Evolutionary conservation across 1,284 basidiomycete genomes (phyloP), one percentile per base, ranked within the genome.

Genomic region (Wolfiporia cocos): DNA sequence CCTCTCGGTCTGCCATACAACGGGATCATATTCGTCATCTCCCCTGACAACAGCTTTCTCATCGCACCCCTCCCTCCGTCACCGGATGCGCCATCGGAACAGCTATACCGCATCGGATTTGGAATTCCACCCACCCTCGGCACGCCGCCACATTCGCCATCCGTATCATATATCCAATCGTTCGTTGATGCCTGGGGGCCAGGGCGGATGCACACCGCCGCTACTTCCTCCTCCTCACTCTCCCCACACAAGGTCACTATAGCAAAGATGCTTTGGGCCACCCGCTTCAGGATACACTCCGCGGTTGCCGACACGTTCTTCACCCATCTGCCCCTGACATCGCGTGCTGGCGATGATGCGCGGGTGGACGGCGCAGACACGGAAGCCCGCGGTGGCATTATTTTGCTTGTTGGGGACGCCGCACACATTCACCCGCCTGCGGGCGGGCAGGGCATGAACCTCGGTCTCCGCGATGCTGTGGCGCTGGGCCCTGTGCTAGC

Each of bases 381-480:
- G 5, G 31, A 24, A 1, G 32, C 34, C 3, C 21, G 34, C 10
- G 50, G 55, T 32, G 56, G 53, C 2, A 47, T 46, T 9, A 38
- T 58, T n/a, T n/a, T 48, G 5, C 58, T 72, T 22, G 33, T 70
- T 1, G 71, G 70, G 0, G 71, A 72, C 43, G 68, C 71, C 0
- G 70, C 67, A 15, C 70, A 72, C 47, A 64, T 69, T 32, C 70
- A 72, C 36, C 63, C 70, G 0, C 71, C 71, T 0, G 61, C 60
- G 1, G 71, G 70, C 15, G 70, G 70, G 1, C 70, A 73, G 50
- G 70, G 70, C 5, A 68, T 72, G 70, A 72, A 73, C 47, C 66
- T 73, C 30, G 69, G 70, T 4, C 41, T 73, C 15, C 62, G 71
- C 5, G 71, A 72, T 41, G 68, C 62, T 0, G 37, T 69, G 11